Base-by-base conservation (phyloP, 2,329 filamentous ascomycete genomes). In the Botrytis paeoniae region DNA sequence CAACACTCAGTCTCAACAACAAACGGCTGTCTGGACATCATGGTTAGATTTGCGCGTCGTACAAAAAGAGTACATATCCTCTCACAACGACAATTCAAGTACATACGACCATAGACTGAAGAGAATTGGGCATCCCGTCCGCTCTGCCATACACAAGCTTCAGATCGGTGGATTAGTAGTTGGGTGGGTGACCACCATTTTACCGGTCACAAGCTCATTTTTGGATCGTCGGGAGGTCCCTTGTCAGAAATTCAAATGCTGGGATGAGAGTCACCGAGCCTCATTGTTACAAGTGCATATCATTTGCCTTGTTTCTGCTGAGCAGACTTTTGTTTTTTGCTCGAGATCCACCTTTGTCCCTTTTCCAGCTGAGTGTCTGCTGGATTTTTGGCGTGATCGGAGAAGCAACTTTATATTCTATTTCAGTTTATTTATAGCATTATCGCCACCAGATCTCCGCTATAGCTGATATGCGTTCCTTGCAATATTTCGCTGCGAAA, bases 1-100 rank as follows among this genome's bases (percentile, higher is more conserved):
- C 18, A 29, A 35, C 18, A 7, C 6, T 48, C 29, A 1, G 32
- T 43, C 14, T 32, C 32, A 37, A 54, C 22, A 18, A 35, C n/a
- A 35, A 48, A 22, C 45, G 8, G 25, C 45, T 8, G 37, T 29
- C 45, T 37, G 12, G 29, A 25, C 22, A 51, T 8, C 14, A 51
- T 12, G 41, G n/a, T 35, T 32, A n/a, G 5, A 51, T 51, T 16
- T 51, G 25, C 22, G 16, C 43, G n/a, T 45, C 37, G 14, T 7
- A 25, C 10, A 16, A 39, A 7, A 51, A 3, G 45, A 39, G 20
- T 45, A 64, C 22, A 45, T 64, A 35, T 6, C 5, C 0, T 5
- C 29, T 25, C n/a, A 54, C 32, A 29, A 18, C 25, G 0, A 3
- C 2, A 4, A 0, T 0, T 3, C 2, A 1, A 0, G 0, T 32